phyloP scores from a whole-genome alignment of 1,284 basidiomycete genomes.

The Cutaneotrichosporon sp. region DNA sequence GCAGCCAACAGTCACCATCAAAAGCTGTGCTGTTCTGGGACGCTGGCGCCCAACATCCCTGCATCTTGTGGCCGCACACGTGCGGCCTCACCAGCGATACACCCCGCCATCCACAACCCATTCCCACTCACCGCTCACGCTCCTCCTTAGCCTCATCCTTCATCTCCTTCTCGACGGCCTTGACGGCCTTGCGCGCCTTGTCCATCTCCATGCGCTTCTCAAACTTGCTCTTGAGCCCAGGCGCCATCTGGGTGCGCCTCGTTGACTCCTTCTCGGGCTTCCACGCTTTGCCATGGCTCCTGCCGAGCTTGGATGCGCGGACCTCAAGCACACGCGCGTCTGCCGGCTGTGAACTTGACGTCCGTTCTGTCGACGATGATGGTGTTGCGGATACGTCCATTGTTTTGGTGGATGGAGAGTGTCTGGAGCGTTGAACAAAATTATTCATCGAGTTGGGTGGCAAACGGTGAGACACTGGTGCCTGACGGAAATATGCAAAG shows the following conservation, averaged over 20 bases:
- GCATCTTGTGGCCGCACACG: not conserved
- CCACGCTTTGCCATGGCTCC: slow-evolving; percentile 44
- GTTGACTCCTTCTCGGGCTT: slow-evolving; percentile 43
- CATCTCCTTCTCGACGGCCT: slow-evolving; percentile 45
- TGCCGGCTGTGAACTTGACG: slow-evolving; percentile 1
- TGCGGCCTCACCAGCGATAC: not conserved
- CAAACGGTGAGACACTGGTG: not conserved
- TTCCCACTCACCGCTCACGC: slow-evolving; percentile 44
- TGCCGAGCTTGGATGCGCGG: slow-evolving; percentile 30
- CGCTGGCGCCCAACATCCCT: too few relatives aligned
- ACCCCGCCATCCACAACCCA: not conserved
- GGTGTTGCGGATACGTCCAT: not conserved
- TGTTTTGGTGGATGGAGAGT: not conserved
- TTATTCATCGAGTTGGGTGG: not conserved
- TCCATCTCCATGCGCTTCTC: slow-evolving; percentile 42
- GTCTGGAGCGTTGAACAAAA: too few relatives aligned
- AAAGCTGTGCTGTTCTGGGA: too few relatives aligned
- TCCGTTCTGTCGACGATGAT: not conserved
- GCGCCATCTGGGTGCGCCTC: slow-evolving; percentile 35
- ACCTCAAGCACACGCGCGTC: slow-evolving; percentile 11
- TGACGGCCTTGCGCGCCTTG: slow-evolving; percentile 34
- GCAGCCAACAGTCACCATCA: too few relatives aligned
- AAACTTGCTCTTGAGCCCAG: slow-evolving; percentile 39
- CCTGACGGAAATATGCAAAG: not conserved
- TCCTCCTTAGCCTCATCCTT: slow-evolving; percentile 46